Evolutionary conservation across 2,329 filamentous ascomycete species (phyloP), one percentile per base, ranked within the genome.

Genomic region (Pseudocercospora eumusae): DNA sequence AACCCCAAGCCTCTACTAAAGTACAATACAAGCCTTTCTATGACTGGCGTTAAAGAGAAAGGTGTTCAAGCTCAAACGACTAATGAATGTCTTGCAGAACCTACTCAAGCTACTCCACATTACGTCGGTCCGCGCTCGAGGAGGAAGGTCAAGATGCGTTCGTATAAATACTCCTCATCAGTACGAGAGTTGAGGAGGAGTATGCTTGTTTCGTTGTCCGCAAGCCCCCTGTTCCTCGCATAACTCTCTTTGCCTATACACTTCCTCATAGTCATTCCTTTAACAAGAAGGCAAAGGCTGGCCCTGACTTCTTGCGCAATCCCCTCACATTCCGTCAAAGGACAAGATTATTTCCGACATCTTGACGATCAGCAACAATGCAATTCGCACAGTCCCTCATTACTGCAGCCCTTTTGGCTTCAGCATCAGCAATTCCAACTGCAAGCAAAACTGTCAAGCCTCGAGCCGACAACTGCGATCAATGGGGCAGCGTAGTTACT

Each of bases 401-500:
- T 18, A 9, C 23, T 4, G 28, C 52, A 6, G 21, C 28, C 28
- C 15, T 53, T 6, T 18, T 36, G n/a, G 28, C 27, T 18, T 36
- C n/a, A 33, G 28, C 28, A 3, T 9, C 52, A 8, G 52, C 52
- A 1, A 20, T 54, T 4, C 31, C 27, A 23, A n/a, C 52, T 4
- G n/a, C 52, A 18, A 31, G 21, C 15, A 69, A 64, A 13, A 31
- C 47, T 10, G 9, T 52, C 11, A 52, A 52, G n/a, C 47, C 47
- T 13, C 61, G 66, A 27, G 67, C 66, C 53, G 54, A 61, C 23
- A 66, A 64, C 52, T 75, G 73, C 63, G 72, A 67, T 33, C 72
- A 75, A 64, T 74, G 66, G 56, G 70, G 68, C 65, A 68, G 56
- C 60, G 63, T 69, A 36, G 52, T 64, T 18, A 71, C 70, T 6